Conservation (phyloP, 495 filamentous ascomycete genomes). For the Trichoderma virens region DNA sequence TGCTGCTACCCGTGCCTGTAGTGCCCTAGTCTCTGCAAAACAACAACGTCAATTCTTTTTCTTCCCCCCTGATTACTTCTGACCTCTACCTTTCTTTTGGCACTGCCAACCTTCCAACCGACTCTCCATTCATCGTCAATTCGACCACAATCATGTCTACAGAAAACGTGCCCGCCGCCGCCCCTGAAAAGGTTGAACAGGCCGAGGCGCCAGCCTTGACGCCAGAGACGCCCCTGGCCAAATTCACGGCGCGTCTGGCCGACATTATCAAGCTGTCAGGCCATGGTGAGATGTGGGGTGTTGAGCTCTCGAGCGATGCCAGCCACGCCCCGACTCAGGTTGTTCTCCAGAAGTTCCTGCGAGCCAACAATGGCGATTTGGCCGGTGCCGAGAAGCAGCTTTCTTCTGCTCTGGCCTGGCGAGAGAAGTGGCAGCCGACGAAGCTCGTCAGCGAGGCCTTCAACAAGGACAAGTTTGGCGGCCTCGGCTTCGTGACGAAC, state of each 20-base stretch:
- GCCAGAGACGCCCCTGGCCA: constrained; percentile 8
- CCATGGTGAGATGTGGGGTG: constrained; percentile 73
- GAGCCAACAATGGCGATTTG: constrained; percentile 73
- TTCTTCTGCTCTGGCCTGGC: constrained; percentile 69
- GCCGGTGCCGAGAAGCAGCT: constrained; percentile 67
- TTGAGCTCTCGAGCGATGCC: constrained; percentile 47
- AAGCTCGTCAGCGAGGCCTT: constrained; percentile 41
- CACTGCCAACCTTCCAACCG: background rate
- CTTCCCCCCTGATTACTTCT: background rate
- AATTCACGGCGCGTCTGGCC: constrained; percentile 5
- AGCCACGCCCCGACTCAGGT: constrained; percentile 66
- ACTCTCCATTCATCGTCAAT: background rate
- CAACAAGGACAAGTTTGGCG: constrained; percentile 46
- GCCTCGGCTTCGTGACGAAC: constrained; percentile 47
- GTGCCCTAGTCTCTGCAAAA: background rate
- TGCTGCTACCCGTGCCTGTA: background rate
- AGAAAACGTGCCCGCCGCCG: background rate
- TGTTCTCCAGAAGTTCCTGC: constrained; percentile 83
- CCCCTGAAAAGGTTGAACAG: constrained; percentile 1
- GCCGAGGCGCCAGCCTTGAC: background rate
- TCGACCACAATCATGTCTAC: background rate
- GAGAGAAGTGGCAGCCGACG: constrained; percentile 49
- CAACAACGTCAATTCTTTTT: background rate
- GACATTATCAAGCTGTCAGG: constrained; percentile 11
- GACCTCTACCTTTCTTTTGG: background rate